Evolutionary conservation across 139 green algal genomes (phyloP), one percentile per base, ranked within the genome.

Genomic region (Zygnema cylindricum): DNA sequence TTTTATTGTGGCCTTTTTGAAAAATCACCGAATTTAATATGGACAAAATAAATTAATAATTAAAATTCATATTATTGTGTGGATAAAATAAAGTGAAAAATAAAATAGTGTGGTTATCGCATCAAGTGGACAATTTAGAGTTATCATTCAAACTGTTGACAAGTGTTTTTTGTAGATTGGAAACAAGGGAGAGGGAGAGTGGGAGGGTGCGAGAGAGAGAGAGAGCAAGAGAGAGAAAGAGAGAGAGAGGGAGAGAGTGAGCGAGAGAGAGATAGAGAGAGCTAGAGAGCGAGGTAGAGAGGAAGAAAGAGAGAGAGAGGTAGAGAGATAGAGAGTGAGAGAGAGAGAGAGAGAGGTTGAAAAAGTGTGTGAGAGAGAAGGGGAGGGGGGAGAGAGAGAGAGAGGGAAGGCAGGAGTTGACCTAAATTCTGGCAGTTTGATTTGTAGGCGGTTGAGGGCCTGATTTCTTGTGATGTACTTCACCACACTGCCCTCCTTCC

Each of bases 381-480:
- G 36, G 71, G 43, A 42, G 81, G 11, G 16, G 49, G 16, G 49
- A 63, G 49, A 63, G 7, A 16, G 7, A 63, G 7, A 63, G 49
- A 63, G 49, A 43, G 0, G 69, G 71, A 23, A 22, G 40, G 11
- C 3, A 36, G 33, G n/a, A 55, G n/a, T 57, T 38, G 43, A 90
- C 86, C 86, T 96, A 93, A 99, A 99, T 85, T 98, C 96, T 0
- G 93, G 94, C 35, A 99, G 93, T 69, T 96, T 96, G 2, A 99
- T 93, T 92, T 99, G 98, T 85, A 99, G 95, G 91, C 96, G 97
- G 76, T 96, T 96, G 38, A 99, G 92, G 22, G 98, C 96, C 86
- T 98, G 95, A 35, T 96, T 99, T 38, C 98, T 92, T 3, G 98
- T 99, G 25, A 98, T 86, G 89, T 99, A 99, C 71, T 97, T 94